Evolutionary conservation across 78 protist species (phyloP).

Genomic region (Parvularia atlantis): DNA sequence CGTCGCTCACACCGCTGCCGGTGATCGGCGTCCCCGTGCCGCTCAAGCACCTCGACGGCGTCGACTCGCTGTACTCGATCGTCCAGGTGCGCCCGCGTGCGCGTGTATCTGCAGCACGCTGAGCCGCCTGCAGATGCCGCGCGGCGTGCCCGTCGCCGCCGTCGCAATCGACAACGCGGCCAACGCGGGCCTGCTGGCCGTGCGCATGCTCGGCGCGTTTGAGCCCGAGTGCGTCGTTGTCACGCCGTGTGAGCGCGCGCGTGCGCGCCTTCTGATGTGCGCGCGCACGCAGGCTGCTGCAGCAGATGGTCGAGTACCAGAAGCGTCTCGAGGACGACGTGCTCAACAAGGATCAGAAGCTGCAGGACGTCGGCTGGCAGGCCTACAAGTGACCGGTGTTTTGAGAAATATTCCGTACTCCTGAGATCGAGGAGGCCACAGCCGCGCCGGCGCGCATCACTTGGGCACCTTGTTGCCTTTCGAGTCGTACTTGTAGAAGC

Average conservation of each 20-base stretch:
- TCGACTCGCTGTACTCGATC: constrained; percentile 73
- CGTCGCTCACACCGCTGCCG: constrained; percentile 82
- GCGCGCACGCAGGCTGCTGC: not conserved
- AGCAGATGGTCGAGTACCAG: constrained; percentile 11
- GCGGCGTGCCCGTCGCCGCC: constrained; percentile 65
- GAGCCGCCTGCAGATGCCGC: constrained; percentile 42
- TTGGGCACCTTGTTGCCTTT: not conserved
- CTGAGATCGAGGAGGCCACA: too few species aligned
- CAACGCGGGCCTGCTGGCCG: constrained; percentile 62
- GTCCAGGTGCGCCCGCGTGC: constrained; percentile 64
- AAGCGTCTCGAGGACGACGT: constrained; percentile 19
- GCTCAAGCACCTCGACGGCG: constrained; percentile 44
- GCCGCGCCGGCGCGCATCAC: too few species aligned
- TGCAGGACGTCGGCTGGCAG: constrained; percentile 22
- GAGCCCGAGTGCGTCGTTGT: too few species aligned
- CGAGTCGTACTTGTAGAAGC: constrained; percentile 35
- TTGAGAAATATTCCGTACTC: too few species aligned
- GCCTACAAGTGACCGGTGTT: too few species aligned
- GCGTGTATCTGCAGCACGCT: too few species aligned
- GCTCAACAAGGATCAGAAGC: constrained; percentile 18
- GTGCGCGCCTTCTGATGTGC: too few species aligned
- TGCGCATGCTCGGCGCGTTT: constrained; percentile 23
- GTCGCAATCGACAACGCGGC: constrained; percentile 61
- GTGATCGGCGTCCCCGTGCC: constrained; percentile 85
- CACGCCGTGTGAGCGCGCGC: too few species aligned